Evolutionary conservation across 306 rosid species (phyloP).

Genomic region (Lathyrus oleraceus): DNA sequence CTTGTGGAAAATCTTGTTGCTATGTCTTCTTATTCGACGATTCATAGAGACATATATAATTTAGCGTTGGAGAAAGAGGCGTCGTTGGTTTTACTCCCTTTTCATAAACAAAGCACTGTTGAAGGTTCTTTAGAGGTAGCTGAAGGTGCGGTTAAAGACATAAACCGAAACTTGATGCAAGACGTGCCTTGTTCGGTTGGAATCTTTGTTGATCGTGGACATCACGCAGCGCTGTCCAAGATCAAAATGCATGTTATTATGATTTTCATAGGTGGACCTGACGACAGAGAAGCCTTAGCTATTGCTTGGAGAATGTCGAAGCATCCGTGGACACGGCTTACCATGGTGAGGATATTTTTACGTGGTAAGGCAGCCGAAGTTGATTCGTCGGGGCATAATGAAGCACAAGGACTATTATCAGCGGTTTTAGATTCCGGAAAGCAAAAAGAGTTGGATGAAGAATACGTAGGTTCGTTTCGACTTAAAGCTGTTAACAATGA

Average conservation of each 20-base stretch:
- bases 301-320: slow-evolving; percentile 58
- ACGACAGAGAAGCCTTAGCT: slow-evolving; percentile 63
- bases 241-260: neutral
- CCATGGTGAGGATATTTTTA: slow-evolving; percentile 40
- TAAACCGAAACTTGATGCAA: slow-evolving; percentile 37
- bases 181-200: slow-evolving; percentile 40
- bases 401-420: neutral
- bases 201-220: slow-evolving; percentile 40
- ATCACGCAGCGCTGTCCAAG: neutral
- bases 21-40: slow-evolving; percentile 34
- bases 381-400: neutral
- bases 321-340: slow-evolving; percentile 35
- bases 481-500: slow-evolving; percentile 20
- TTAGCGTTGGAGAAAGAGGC: slow-evolving; percentile 40
- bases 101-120: slow-evolving; percentile 23
- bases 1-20: slow-evolving; percentile 29
- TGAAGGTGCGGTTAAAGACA: neutral
- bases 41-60: slow-evolving; percentile 43
- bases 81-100: slow-evolving; percentile 41
- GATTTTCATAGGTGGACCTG: slow-evolving; percentile 49
- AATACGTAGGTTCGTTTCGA: slow-evolving; percentile 39
- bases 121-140: slow-evolving; percentile 31
- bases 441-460: slow-evolving; percentile 42
- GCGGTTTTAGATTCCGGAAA: neutral
- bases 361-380: slow-evolving; percentile 17